Evolutionary conservation across 805 yeast species (phyloP), one percentile per base, ranked within the genome.

Genomic region (Scheffersomyces coipomensis): DNA sequence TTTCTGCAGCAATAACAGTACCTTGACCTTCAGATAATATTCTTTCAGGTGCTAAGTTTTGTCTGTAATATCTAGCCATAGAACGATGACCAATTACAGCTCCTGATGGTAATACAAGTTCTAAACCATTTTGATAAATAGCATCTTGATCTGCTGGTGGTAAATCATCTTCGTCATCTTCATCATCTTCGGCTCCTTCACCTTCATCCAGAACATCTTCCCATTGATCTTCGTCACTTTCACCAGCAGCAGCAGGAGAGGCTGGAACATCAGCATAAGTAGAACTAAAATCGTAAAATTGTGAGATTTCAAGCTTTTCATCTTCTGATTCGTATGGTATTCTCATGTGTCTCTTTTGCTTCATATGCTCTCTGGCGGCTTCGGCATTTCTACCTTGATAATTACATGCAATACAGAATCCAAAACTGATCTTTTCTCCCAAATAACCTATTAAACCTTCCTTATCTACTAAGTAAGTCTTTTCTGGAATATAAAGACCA

Each of bases 401-500:
- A 23, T 72, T 71, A 60, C 99, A 93, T 38, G 79, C 76, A 34
- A 91, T 62, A 59, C 99, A 93, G 47, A 84, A 83, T 29, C 97
- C 97, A 32, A 82, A 73, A 8, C 90, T 85, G 39, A 91, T 79
- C 51, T 85, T 83, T 47, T 88, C 93, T 31, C 85, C 87, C 43
- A 93, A 62, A 54, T 86, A 87, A 2, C 65, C 58, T n/a, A 93
- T 60, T 29, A 93, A 69, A 0, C 97, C 98, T 29, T 68, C 73
- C 35, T 78, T 65, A 57, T 90, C 88, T 0, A 63, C 67, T 34
- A 93, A 69, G 52, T 78, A 89, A 12, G 78, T 73, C 44, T 73
- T 68, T 59, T 93, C 97, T 1, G 99, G 99, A 5, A 93, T 75
- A 45, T 84, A 93, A 31, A 93, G 71, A 1, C 98, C 98, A 60